Base-by-base conservation (phyloP, 768 basidiomycete genomes). In the Termitomyces heimii region DNA sequence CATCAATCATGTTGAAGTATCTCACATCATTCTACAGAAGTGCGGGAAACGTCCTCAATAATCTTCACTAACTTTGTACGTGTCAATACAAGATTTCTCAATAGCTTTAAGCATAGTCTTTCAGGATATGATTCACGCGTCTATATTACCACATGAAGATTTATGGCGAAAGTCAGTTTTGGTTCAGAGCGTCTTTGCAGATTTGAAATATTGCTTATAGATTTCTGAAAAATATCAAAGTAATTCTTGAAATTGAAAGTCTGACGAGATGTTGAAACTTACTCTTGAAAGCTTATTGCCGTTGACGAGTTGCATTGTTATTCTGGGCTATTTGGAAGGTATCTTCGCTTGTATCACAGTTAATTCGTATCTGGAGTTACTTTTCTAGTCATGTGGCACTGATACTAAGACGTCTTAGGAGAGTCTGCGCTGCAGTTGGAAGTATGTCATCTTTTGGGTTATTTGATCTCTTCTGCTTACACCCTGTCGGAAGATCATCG, bases 251-350 rank as follows among this genome's bases (percentile, higher is more conserved):
- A 18, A 42, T 6, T 9, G 31, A 39, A 40, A 40, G 4, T 32
- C 4, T 53, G 10, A 34, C 18, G 10, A 5, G n/a, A 43, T 45
- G 20, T 24, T 10, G 10, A 31, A 48, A 28, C 35, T 13, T 39
- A 24, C 35, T 54, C 45, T 18, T 14, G 24, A 32, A 54, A 84
- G 75, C 73, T 93, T 14, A 76, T 95, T 54, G 92, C 82, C 0
- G 85, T 94, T 2, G 90, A 94, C 65, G 93, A 96, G 66, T 67
- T 95, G 35, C 93, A 96, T 68, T 94, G 91, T 66, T 95, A 96
- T 65, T 78, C 83, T 1, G 86, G 88, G 39, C 71, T 88, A 12
- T 79, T 94, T 52, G 94, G 92, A 60, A 92, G 89, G 90, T 88
- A 61, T 57, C 3, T 20, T 14, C 12, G n/a, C 45, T 32, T 34